A percentile compares a stretch with the other conserved stretches of the same genome.
These are phyloP conservation scores for Oryza longistaminata DNA, from an alignment of 176 grass and related monocot species.

Conservation along the genomic window DNA sequence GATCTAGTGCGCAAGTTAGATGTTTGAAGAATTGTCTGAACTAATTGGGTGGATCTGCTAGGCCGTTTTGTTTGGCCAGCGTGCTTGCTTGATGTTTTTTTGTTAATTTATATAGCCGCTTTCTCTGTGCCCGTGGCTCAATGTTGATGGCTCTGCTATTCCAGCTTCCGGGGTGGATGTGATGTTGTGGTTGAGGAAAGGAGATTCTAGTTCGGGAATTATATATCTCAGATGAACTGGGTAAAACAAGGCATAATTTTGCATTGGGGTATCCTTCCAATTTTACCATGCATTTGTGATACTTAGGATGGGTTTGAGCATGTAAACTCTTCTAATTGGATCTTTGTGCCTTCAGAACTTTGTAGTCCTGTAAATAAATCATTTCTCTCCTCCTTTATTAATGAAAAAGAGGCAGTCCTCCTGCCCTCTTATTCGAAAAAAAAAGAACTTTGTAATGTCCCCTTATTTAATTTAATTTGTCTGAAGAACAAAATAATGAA, in stretches of 20 bases:
- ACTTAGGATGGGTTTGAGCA: not conserved
- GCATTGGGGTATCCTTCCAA: not conserved
- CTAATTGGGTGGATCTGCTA: not conserved
- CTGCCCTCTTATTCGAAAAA: too few relatives aligned
- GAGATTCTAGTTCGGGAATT: not conserved
- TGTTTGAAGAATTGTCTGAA: not conserved
- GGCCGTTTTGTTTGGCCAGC: not conserved
- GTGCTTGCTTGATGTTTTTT: not conserved
- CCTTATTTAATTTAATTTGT: not conserved
- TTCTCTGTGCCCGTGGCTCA: not conserved
- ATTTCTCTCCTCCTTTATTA: too few relatives aligned
- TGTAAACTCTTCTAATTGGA: not conserved
- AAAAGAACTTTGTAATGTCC: not conserved
- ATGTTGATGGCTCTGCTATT: not conserved
- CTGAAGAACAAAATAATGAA: not conserved
- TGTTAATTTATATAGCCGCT: not conserved
- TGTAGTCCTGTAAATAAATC: not conserved
- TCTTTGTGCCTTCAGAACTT: not conserved
- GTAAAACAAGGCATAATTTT: not conserved
- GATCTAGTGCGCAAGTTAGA: conserved; percentile 6
- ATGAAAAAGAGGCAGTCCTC: too few relatives aligned
- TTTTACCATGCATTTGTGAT: not conserved
- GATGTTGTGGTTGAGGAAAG: not conserved
- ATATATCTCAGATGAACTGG: not conserved
- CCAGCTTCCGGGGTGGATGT: not conserved